Evolutionary conservation across 1,284 basidiomycete genomes (phyloP).

Genomic region (Psilocybe mexicana): DNA sequence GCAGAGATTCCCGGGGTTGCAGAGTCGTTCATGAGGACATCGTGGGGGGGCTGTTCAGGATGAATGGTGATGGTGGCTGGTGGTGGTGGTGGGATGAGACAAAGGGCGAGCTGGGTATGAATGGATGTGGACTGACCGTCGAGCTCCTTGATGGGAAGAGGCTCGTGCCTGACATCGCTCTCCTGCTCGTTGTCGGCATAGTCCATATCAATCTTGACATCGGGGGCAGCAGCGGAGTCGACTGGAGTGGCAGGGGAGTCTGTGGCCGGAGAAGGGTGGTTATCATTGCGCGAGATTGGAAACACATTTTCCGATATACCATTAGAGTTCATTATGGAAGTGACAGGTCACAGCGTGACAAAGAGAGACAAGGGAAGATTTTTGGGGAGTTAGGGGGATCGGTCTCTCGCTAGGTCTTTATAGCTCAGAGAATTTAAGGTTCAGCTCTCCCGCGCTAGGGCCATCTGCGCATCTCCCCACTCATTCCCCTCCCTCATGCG

Average conservation of each 20-base stretch:
- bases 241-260: conserved; percentile 65
- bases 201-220: conserved; percentile 63
- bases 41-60: conserved; percentile 29
- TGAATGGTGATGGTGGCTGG: conserved; percentile 49
- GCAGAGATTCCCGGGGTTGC: conserved; percentile 40
- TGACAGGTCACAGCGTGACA: conserved; percentile 59
- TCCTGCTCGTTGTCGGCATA: conserved; percentile 58
- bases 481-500: conserved; percentile 20
- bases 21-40: conserved; percentile 53
- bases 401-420: conserved; percentile 74
- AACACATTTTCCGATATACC: conserved; percentile 35
- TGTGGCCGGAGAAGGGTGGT: conserved; percentile 38
- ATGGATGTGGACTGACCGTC: conserved; percentile 42
- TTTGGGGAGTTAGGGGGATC: conserved; percentile 72
- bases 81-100: conserved; percentile 22
- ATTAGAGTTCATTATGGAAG: conserved; percentile 50
- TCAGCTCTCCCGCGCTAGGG: conserved; percentile 75
- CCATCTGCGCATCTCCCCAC: conserved; percentile 36
- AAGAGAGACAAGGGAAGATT: conserved; percentile 55
- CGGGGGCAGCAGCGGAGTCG: conserved; percentile 46
- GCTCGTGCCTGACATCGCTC: conserved; percentile 64
- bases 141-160: conserved; percentile 50
- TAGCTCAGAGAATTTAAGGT: conserved; percentile 76
- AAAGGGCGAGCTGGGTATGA: conserved; percentile 25
- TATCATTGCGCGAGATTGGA: conserved; percentile 24